phyloP scores from a whole-genome alignment of 2,329 filamentous ascomycete genomes.

The Ophiobolus disseminans region DNA sequence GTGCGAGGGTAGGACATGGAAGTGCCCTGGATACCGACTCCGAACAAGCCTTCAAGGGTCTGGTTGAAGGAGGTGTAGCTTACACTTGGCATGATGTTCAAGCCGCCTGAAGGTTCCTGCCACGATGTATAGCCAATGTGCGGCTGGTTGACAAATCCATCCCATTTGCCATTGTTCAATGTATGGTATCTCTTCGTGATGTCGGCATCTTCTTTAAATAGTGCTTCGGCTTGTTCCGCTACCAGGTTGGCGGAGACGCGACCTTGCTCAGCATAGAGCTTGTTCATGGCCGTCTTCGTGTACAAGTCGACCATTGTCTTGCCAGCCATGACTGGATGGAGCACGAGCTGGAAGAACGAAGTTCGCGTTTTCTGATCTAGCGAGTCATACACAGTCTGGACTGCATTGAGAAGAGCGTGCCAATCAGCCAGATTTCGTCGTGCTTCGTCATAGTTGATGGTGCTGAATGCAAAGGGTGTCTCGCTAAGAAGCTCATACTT shows the following conservation, averaged over 20 bases:
- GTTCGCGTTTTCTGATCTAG: conserved; percentile 55
- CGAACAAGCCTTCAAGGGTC: conserved; percentile 53
- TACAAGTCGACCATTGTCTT: conserved; percentile 40
- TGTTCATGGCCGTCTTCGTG: conserved; percentile 13
- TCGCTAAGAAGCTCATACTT: conserved; percentile 6
- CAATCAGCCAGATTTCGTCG: background rate
- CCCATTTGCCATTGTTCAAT: conserved; percentile 21
- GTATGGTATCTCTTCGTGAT: conserved; percentile 15
- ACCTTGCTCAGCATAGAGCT: conserved; percentile 10
- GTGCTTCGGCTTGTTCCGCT: conserved; percentile 11
- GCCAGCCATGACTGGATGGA: conserved; percentile 63
- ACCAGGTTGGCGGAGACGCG: conserved; percentile 9
- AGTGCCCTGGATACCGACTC: conserved; percentile 66
- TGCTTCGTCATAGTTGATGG: conserved; percentile 5
- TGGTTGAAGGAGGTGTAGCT: conserved; percentile 51
- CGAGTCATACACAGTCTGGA: background rate
- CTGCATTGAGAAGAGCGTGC: background rate
- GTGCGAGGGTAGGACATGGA: conserved; percentile 70
- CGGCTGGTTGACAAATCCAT: conserved; percentile 24
- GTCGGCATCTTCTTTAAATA: background rate
- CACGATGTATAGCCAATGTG: conserved; percentile 24
- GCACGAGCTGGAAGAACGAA: conserved; percentile 65
- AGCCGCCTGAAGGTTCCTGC: conserved; percentile 4
- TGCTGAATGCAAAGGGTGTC: background rate
- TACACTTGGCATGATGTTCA: conserved; percentile 4